Conservation (phyloP, 2,329 filamentous ascomycete species). For the Claviceps humidiphila region DNA sequence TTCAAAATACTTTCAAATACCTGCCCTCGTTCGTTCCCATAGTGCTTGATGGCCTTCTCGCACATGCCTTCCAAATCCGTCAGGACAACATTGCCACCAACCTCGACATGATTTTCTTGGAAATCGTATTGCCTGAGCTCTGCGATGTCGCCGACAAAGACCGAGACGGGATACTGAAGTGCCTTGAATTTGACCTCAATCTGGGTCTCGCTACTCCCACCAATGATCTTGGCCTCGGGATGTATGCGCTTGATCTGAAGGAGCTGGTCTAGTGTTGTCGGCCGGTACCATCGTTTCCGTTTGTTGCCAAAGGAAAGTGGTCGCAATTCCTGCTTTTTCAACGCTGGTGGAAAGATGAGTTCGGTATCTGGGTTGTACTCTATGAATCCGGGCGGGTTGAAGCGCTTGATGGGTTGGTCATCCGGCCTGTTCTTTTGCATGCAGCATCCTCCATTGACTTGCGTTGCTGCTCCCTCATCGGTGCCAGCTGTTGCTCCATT, state of each 20-base stretch:
- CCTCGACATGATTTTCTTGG: conserved; percentile 68
- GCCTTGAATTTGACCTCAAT: conserved; percentile 98
- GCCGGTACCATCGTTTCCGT: conserved; percentile 84
- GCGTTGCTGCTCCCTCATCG: neutral
- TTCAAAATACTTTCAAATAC: conserved; percentile 86
- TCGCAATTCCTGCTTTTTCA: conserved; percentile 71
- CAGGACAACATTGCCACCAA: conserved; percentile 84
- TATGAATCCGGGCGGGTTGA: conserved; percentile 83
- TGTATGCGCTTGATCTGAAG: conserved; percentile 81
- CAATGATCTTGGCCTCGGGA: conserved; percentile 84
- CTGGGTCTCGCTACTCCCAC: conserved; percentile 91
- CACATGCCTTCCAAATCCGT: conserved; percentile 85
- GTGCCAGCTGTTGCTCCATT: neutral
- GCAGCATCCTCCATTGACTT: conserved; percentile 45
- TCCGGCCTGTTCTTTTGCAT: conserved; percentile 43
- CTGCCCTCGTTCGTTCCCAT: conserved; percentile 58
- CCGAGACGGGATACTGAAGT: conserved; percentile 75
- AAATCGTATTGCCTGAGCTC: conserved; percentile 76
- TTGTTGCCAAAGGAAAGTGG: conserved; percentile 88
- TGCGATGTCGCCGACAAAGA: conserved; percentile 85
- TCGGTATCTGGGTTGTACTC: conserved; percentile 89
- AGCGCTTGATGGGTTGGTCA: conserved; percentile 47
- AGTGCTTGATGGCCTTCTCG: conserved; percentile 63
- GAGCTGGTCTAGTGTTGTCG: conserved; percentile 73
- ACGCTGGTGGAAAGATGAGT: conserved; percentile 78